phyloP scores from a whole-genome alignment of 2,329 filamentous ascomycete genomes.

The Ambrosiella xylebori region DNA sequence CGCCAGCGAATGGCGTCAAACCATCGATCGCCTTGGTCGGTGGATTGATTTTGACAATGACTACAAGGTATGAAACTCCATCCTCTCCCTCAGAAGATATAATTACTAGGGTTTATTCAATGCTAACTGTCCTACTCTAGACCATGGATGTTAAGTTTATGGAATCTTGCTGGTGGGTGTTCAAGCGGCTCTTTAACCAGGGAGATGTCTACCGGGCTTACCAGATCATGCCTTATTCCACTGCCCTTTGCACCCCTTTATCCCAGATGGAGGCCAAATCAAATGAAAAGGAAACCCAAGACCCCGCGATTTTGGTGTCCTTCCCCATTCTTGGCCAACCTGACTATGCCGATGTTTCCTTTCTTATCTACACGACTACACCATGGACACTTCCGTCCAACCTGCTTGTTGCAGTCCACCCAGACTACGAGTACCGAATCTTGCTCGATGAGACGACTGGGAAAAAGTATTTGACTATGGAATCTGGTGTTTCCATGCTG shows the following conservation, averaged over 20 bases:
- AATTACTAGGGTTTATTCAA: background rate
- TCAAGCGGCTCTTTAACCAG: conserved; percentile 58
- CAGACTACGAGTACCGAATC: conserved; percentile 64
- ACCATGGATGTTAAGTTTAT: conserved; percentile 61
- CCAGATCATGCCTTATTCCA: conserved; percentile 61
- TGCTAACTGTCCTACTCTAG: conserved; percentile 19
- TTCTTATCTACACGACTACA: conserved; percentile 43
- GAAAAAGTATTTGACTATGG: conserved; percentile 52
- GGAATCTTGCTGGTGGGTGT: conserved; percentile 67
- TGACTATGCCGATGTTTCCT: conserved; percentile 45
- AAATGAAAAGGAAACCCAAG: conserved; percentile 60
- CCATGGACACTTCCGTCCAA: conserved; percentile 71
- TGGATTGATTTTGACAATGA: conserved; percentile 72
- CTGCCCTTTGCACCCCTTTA: conserved; percentile 53
- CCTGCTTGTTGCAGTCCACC: conserved; percentile 51
- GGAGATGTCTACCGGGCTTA: conserved; percentile 55
- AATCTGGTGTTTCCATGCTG: conserved; percentile 46
- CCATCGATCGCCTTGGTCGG: conserved; percentile 52
- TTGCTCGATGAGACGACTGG: conserved; percentile 48
- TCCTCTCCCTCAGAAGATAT: background rate
- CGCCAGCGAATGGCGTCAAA: conserved; percentile 61
- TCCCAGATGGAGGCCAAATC: conserved; percentile 62
- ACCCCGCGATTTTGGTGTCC: conserved; percentile 53
- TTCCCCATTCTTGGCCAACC: conserved; percentile 50
- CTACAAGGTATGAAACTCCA: conserved; percentile 39